Base-by-base conservation (phyloP, 176 grass and related monocot genomes). In the Hordeum marinum region DNA sequence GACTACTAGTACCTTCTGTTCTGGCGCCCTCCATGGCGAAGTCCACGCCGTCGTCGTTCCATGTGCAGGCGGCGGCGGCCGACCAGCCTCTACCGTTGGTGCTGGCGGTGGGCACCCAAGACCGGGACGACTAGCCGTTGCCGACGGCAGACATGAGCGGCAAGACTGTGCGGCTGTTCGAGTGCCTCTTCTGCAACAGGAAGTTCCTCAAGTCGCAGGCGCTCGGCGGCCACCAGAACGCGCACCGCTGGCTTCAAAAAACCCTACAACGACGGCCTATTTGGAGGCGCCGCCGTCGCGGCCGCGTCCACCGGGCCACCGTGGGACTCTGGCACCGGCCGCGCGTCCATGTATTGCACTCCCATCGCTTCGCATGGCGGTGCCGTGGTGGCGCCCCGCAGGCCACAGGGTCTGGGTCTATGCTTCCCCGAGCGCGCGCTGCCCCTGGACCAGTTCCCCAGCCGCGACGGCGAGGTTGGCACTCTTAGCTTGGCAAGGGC, bases 161-260 rank as follows among this genome's bases (percentile, higher is more conserved):
- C n/a, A 59, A 63, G 63, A 87, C 80, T 7, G 81, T 78, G 55
- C 84, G 82, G 41, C 88, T 87, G 39, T 94, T 91, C 75, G 79
- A 75, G 11, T 94, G 92, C 75, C 92, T 94, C 23, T 94, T 90
- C 83, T 94, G 88, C 92, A 85, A 77, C 83, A 94, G 85, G 86
- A 91, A 77, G 36, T 94, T 91, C 83, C 83, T 87, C 83, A 91
- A 91, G 80, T 86, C 95, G 6, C 92, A 94, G 79, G 95, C 95
- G 24, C 89, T 98, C 32, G 95, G 95, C 34, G 95, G 95, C 11
- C 95, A 98, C 89, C 95, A 98, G 84, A 98, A 98, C 89, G 95
- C 87, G 35, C 92, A 97, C 92, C 89, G 87, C 87, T 2, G 29
- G 29, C 29, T 29, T 29, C 29, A 29, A 29, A 29, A 29, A 29